Base-by-base conservation (phyloP, 1,284 basidiomycete genomes). In the Leccinum fallax region DNA sequence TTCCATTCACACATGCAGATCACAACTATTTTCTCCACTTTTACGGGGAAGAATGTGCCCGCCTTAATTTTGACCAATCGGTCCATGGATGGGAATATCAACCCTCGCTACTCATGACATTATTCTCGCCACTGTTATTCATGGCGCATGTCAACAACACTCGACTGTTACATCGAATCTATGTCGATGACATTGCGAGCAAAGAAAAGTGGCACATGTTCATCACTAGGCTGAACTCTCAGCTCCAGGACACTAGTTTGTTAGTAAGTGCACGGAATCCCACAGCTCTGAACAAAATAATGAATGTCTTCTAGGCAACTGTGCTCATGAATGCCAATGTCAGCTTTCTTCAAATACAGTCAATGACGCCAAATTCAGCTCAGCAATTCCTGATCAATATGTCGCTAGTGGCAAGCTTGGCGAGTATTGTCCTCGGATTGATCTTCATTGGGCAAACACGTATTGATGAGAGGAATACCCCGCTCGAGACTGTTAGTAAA, bases 11-110 rank as follows among this genome's bases (percentile, higher is more conserved):
- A 49, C 11, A 49, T 19, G 16, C 48, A 74, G 73, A 68, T 48
- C 70, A 74, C 19, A 75, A 81, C 48, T 77, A 77, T 36, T 86
- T 83, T 65, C 38, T 82, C 4, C 79, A 88, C 63, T 82, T 80
- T 65, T 70, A 85, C 24, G 87, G 86, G 1, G 80, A 86, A 67
- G 72, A 78, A 0, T 78, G 78, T 34, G 83, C 82, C 0, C 83
- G 87, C 1, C 76, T 86, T 5, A 72, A 77, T 43, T 76, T 78
- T 10, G 73, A 81, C 54, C 78, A 82, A 63, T 79, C 26, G 1
- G 70, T 85, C 1, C 67, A 76, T 66, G 77, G 65, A 64, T 76
- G 59, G 66, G 64, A 30, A 57, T 65, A 66, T 55, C 64, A 62
- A 19, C 71, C 75, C 19, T 78, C 81, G 5, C 58, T 59, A 1